Base-by-base conservation (phyloP, 768 basidiomycete species). In the Cystofilobasidium capitatum region DNA sequence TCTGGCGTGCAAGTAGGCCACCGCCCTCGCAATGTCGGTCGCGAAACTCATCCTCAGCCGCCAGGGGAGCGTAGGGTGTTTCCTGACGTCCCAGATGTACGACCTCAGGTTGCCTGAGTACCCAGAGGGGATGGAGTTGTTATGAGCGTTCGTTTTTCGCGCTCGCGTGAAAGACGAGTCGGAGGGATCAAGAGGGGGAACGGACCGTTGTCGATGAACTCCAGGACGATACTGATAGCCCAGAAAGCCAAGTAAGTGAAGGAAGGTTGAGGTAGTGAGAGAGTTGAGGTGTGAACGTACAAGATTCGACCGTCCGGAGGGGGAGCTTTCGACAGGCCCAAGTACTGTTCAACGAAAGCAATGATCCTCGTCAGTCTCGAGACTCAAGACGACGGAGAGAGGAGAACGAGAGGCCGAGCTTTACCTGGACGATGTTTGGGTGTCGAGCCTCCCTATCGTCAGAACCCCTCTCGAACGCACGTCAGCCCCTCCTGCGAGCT, bases 1-100 rank as follows among this genome's bases (percentile, higher is more conserved):
- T 47, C 94, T 84, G 17, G 94, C 93, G 72, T 98, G 94, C 16
- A 97, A 87, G 76, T 97, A 99, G 7, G 94, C 91, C n/a, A 99
- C 83, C 0, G 94, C 92, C 20, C 94, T 86, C 8, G 91, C 82
- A 39, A 96, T 88, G 75, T 99, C 94, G 9, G 87, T 93, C 39
- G 94, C 91, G 77, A 99, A 99, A 16, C 89, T 92, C 45, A 99
- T 79, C 12, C 94, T 85, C 54, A 98, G 83, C 44, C 90, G 84
- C 94, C 94, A 98, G 0, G 92, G 91, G 72, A 97, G 88, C 3
- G 88, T 85, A 84, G 87, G 70, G 78, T 75, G 78, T 86, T 87
- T 44, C 65, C 20, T 71, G 58, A 42, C 72, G 70, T 92, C 87
- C 73, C 89, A 85, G 73, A 99, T 94, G 78, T 91, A 97, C 62